Evolutionary conservation across 768 basidiomycete species (phyloP), one percentile per base, ranked within the genome.

Genomic region (Neoboletus subvelutipes): DNA sequence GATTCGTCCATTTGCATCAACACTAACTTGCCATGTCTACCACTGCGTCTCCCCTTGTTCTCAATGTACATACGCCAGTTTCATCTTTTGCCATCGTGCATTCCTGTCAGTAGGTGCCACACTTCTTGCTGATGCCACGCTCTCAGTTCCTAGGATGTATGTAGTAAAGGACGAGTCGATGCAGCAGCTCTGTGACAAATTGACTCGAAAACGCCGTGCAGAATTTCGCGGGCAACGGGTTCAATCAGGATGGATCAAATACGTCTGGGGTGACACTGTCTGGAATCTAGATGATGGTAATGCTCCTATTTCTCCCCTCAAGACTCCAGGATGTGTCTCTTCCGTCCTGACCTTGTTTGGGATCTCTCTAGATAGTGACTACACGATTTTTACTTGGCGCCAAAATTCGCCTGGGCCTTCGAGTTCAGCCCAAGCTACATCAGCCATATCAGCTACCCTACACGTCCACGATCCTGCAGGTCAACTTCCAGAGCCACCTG

Each of bases 201-300:
- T 94, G 51, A 89, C 80, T 64, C 76, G 83, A 58, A 94, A 92
- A 71, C 65, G 76, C 1, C 77, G 80, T 42, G 77, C 78, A 0
- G 83, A 83, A 22, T 86, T 85, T 65, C 74, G 78, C 52, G 82
- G 82, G 18, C 75, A 82, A 57, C 81, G 82, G 20, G 83, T 94
- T 20, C 85, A 83, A 31, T 78, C 88, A 17, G 88, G 90, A 36
- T 93, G 92, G 84, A 75, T 96, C 47, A 92, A 94, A 65, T 98
- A 98, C 68, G 83, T 89, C 59, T 94, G 84, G 77, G 84, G 85
- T 61, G 83, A 85, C 15, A 77, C 83, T 0, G 71, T 91, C 48
- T 97, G 91, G 91, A 88, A 90, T 66, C 74, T 98, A 12, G 92
- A 96, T 68, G 94, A 98, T 66, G 94, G 94, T 89, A 65, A 65